A percentile compares a stretch with the other conserved stretches of the same genome.
These are phyloP conservation scores for Mucor circinelloides DNA, from an alignment of 371 early-diverging fungal genomes.

Conservation along the genomic window DNA sequence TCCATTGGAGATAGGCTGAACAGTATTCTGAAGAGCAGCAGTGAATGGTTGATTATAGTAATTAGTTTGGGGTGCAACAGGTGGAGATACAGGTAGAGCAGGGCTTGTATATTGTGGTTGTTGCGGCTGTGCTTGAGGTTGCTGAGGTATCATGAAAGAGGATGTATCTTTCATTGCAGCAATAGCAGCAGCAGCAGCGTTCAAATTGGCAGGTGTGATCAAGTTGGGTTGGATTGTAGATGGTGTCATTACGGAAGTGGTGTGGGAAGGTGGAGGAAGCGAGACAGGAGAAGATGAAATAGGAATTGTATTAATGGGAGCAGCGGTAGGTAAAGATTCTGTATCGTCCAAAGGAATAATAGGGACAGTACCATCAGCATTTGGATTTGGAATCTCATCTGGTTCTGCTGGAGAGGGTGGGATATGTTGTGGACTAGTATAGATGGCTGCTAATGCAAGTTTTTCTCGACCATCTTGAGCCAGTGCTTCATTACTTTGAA, in stretches of 20 bases:
- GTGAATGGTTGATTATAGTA: too few species aligned
- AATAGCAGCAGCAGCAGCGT: constrained; percentile 6
- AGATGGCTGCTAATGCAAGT: constrained; percentile 26
- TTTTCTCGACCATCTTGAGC: constrained; percentile 26
- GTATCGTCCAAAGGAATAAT: constrained; percentile 3
- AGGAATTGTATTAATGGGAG: too few species aligned
- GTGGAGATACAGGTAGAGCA: not conserved
- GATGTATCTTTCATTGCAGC: constrained; percentile 4
- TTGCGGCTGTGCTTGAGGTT: not conserved
- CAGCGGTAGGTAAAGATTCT: not conserved
- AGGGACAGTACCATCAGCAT: not conserved
- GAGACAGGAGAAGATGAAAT: not conserved
- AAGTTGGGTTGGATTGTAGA: not conserved
- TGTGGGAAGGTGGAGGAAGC: not conserved
- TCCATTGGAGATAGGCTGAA: not conserved
- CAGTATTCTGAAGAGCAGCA: too few species aligned
- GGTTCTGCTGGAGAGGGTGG: constrained; percentile 41
- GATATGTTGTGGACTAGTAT: constrained; percentile 30
- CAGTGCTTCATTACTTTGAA: constrained; percentile 11
- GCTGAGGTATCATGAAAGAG: not conserved
- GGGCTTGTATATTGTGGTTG: not conserved
- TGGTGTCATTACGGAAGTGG: not conserved
- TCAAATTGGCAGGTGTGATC: not conserved
- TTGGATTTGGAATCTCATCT: constrained; percentile 18
- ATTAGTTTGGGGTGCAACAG: not conserved